Conservation (phyloP, 2,329 filamentous ascomycete genomes). For the Onygena corvina region DNA sequence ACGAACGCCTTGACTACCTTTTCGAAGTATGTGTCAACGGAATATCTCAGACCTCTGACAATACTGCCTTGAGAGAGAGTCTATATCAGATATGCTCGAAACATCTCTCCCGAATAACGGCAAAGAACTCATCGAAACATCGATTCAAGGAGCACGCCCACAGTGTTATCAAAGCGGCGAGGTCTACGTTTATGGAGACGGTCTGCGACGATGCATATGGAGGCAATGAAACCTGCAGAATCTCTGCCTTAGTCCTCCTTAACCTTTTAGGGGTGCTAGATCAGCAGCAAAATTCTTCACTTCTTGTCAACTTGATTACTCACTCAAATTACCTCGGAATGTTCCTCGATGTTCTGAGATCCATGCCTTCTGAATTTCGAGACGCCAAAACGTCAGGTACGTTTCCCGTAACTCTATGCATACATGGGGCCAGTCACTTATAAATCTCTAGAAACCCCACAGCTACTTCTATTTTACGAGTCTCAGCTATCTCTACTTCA, state of each 20-base stretch:
- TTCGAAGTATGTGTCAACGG: slow-evolving; percentile 78
- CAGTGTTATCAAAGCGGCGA: slow-evolving; percentile 64
- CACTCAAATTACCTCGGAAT: slow-evolving; percentile 84
- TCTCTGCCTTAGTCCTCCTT: slow-evolving; percentile 76
- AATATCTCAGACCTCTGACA: slow-evolving; percentile 60
- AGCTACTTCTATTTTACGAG: slow-evolving; percentile 51
- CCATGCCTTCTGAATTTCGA: slow-evolving; percentile 60
- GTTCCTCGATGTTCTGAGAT: slow-evolving; percentile 74
- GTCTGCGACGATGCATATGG: slow-evolving; percentile 88
- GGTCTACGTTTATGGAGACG: slow-evolving; percentile 69
- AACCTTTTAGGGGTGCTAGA: slow-evolving; percentile 64
- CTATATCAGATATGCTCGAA: slow-evolving; percentile 89
- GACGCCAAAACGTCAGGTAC: slow-evolving; percentile 47
- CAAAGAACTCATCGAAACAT: slow-evolving; percentile 21
- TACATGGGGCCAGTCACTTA: slow-evolving; percentile 1
- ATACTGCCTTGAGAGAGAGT: slow-evolving; percentile 60
- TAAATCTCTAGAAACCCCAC: slow-evolving; percentile 38
- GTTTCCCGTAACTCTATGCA: slow-evolving; percentile 16
- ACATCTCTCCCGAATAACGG: slow-evolving; percentile 51
- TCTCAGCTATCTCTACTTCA: slow-evolving; percentile 72
- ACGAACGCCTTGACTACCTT: slow-evolving; percentile 80
- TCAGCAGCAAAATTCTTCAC: slow-evolving; percentile 56
- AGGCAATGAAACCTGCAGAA: slow-evolving; percentile 67
- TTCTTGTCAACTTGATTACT: slow-evolving; percentile 67
- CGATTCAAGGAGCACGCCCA: slow-evolving; percentile 32